Base-by-base conservation (phyloP, 129 eudicot species). In the Centrapalus pauciflorus region DNA sequence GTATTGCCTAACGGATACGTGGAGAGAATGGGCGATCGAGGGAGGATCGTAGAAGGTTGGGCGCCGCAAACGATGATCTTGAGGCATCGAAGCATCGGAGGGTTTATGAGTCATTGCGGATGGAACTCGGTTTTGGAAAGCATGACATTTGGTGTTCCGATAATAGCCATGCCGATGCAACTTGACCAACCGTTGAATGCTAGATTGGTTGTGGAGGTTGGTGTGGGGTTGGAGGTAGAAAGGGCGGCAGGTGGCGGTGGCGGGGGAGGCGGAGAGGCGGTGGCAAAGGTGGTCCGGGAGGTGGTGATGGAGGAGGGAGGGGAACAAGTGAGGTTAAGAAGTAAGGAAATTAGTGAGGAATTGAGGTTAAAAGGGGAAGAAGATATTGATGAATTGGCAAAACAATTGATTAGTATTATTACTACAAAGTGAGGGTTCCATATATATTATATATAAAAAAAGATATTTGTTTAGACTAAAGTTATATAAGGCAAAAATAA, bases 91-190 rank as follows among this genome's bases (percentile, higher is more conserved):
- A 74, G 34, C 20, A 58, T 63, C 5, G 77, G 77, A 5, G 77
- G 77, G 23, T 73, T 63, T 51, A 56, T 73, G 48, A 62, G 77
- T 26, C 77, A 73, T 27, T 73, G 72, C 35, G 80, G 81, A 12
- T 56, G 71, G 70, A 77, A 43, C 14, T 72, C 77, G 0, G 14
- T 64, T 0, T 50, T 72, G 77, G 77, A 72, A 34, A 62, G 64
- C 21, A 62, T 65, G 61, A 74, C 55, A 2, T 66, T 40, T 37
- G 79, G 79, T 40, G 73, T 74, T 21, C 79, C 79, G 5, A 56
- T 74, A 25, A 74, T 74, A 20, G 79, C 79, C 12, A 74, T 74
- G 79, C 79, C 73, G 0, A 55, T 74, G 73, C 79, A 74, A 4
- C 73, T 65, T 10, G 79, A 74, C 70, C 77, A 72, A 17, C 77